Percentiles rank a stretch among this genome's conserved stretches.
phyloP scores from a whole-genome alignment of 192 early-diverging fungal genomes.

The Backusella tuberculispora region DNA sequence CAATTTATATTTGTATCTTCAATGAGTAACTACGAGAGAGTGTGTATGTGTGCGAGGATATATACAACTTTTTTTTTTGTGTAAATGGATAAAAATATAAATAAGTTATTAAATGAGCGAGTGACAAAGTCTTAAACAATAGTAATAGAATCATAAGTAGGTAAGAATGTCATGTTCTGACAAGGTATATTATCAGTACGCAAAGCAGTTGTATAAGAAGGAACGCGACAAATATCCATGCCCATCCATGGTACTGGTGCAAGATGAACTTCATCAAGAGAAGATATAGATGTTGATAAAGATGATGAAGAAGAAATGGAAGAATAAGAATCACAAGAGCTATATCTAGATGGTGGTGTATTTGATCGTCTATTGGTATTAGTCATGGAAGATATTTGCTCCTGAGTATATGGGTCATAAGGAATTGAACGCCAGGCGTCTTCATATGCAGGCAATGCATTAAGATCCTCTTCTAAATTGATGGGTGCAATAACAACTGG shows the following conservation, averaged over 20 bases:
- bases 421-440: conserved; percentile 23
- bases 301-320: background rate
- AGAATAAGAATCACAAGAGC: conserved; percentile 4
- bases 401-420: conserved; percentile 20
- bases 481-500: conserved; percentile 38
- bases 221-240: conserved; percentile 32
- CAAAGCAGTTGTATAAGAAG: conserved; percentile 38
- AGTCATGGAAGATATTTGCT: background rate
- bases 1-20: too few relatives aligned
- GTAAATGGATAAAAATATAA: background rate
- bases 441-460: conserved; percentile 36
- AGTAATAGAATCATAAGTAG: conserved; percentile 34
- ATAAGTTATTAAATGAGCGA: background rate
- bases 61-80: background rate
- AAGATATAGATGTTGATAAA: background rate
- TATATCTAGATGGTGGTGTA: background rate
- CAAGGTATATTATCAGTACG: conserved; percentile 22
- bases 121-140: background rate
- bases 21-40: background rate
- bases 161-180: conserved; percentile 9
- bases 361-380: background rate
- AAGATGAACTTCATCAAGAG: background rate
- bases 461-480: conserved; percentile 12
- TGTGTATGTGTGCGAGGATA: background rate
- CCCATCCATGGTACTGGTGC: conserved; percentile 18